phyloP scores from a whole-genome alignment of 805 yeast genomes.

The Teunomyces tritomae region DNA sequence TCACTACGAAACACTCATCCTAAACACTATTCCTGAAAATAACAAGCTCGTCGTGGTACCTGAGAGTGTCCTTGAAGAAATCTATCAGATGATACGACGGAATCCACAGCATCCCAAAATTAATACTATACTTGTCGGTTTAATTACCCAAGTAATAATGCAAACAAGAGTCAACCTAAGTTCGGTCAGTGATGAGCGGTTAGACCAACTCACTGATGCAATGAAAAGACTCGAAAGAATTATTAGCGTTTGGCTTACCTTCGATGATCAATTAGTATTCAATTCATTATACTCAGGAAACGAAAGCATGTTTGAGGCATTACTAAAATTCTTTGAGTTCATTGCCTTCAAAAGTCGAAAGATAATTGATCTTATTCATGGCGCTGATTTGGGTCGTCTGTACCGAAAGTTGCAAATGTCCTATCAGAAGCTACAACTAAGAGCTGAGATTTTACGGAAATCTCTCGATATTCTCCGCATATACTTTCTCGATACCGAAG shows the following conservation, averaged over 20 bases:
- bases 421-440: neutral
- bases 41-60: conserved; percentile 11
- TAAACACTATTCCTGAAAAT: conserved; percentile 20
- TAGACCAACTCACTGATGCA: conserved; percentile 1
- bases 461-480: conserved; percentile 6
- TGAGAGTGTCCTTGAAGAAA: neutral
- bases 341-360: conserved; percentile 4
- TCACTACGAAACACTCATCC: conserved; percentile 20
- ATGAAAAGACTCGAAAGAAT: conserved; percentile 1
- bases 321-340: conserved; percentile 9
- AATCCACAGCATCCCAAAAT: conserved; percentile 18
- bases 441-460: neutral
- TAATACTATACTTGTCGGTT: conserved; percentile 18
- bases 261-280: conserved; percentile 17
- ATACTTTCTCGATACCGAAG: conserved; percentile 12
- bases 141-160: conserved; percentile 15
- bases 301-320: conserved; percentile 23
- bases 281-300: conserved; percentile 27
- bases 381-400: neutral
- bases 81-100: conserved; percentile 9
- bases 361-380: conserved; percentile 4
- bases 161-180: conserved; percentile 3
- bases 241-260: conserved; percentile 18
- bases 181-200: neutral
- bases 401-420: neutral